phyloP scores from a whole-genome alignment of 768 basidiomycete genomes.

The Rhizopogon roseolus region DNA sequence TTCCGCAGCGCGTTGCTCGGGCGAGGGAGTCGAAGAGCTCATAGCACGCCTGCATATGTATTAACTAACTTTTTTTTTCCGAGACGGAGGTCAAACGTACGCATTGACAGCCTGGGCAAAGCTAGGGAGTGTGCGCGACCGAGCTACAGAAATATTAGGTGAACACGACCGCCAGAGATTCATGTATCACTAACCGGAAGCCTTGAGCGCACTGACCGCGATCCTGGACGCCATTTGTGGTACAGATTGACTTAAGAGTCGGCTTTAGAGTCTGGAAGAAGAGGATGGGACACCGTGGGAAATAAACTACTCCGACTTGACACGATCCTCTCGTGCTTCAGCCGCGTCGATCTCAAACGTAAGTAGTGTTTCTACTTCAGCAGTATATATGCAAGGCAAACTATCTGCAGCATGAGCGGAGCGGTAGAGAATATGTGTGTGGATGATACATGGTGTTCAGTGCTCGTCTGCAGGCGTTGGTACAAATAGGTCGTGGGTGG shows the following conservation, averaged over 20 bases:
- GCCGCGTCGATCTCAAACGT: no score
- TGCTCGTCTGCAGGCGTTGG: no score
- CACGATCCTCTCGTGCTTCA: no score
- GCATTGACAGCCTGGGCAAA: slow-evolving; percentile 41
- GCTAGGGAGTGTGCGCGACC: slow-evolving; percentile 48
- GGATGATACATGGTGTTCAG: no score
- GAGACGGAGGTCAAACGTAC: slow-evolving; percentile 31
- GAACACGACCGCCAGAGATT: neutral
- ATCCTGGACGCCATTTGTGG: slow-evolving; percentile 64
- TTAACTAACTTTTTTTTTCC: neutral
- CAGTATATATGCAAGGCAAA: no score
- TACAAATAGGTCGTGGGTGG: no score
- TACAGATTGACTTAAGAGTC: slow-evolving; percentile 5
- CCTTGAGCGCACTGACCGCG: slow-evolving; percentile 59
- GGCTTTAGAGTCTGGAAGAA: slow-evolving; percentile 2
- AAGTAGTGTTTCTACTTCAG: no score
- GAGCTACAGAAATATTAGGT: slow-evolving; percentile 31
- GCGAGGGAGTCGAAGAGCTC: slow-evolving; percentile 64
- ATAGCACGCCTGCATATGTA: slow-evolving; percentile 52
- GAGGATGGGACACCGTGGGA: slow-evolving; percentile 20
- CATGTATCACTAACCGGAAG: slow-evolving; percentile 40
- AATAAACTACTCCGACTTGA: slow-evolving; percentile 26
- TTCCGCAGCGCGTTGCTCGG: slow-evolving; percentile 83
- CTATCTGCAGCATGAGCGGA: no score
- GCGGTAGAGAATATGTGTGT: no score